Percentiles rank a stretch among this genome's conserved stretches.
Conservation (phyloP, 2,329 filamentous ascomycete species). For the Dendrostoma leiphaemia region DNA sequence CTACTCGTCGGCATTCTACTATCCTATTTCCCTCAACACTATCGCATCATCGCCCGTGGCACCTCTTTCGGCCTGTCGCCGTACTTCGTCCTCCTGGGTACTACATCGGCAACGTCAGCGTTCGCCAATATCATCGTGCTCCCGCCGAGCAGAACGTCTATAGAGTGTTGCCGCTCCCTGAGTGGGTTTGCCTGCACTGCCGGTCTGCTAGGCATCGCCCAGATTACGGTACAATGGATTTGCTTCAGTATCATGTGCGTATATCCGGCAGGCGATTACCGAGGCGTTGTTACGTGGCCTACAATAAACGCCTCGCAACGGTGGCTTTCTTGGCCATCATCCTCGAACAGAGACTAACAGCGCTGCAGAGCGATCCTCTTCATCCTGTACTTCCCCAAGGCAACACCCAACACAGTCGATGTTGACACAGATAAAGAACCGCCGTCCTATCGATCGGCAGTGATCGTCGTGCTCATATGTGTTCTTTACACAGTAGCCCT, state of each 20-base stretch:
- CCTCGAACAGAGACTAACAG: background rate
- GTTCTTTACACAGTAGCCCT: slow-evolving; percentile 69
- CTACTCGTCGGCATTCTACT: slow-evolving; percentile 85
- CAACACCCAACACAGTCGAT: slow-evolving; percentile 47
- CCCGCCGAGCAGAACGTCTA: slow-evolving; percentile 75
- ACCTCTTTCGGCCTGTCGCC: slow-evolving; percentile 94
- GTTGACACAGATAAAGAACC: slow-evolving; percentile 48
- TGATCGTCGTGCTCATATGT: slow-evolving; percentile 71
- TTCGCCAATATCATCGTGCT: slow-evolving; percentile 91
- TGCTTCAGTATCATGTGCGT: slow-evolving; percentile 89
- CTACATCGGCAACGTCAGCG: slow-evolving; percentile 81
- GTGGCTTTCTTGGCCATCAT: no score
- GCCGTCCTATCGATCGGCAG: slow-evolving; percentile 76
- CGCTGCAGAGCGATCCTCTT: slow-evolving; percentile 78
- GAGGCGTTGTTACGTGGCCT: no score
- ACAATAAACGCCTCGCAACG: no score
- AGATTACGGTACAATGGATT: slow-evolving; percentile 88
- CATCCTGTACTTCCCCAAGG: slow-evolving; percentile 84
- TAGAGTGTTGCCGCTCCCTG: slow-evolving; percentile 81
- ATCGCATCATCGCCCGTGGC: slow-evolving; percentile 80
- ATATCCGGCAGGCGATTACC: no score
- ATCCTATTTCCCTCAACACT: slow-evolving; percentile 93
- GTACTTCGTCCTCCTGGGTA: slow-evolving; percentile 89
- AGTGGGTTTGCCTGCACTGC: slow-evolving; percentile 80
- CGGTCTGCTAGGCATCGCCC: slow-evolving; percentile 81